Base-by-base conservation (phyloP, 176 grass and related monocot species). In the Musa beccarii region DNA sequence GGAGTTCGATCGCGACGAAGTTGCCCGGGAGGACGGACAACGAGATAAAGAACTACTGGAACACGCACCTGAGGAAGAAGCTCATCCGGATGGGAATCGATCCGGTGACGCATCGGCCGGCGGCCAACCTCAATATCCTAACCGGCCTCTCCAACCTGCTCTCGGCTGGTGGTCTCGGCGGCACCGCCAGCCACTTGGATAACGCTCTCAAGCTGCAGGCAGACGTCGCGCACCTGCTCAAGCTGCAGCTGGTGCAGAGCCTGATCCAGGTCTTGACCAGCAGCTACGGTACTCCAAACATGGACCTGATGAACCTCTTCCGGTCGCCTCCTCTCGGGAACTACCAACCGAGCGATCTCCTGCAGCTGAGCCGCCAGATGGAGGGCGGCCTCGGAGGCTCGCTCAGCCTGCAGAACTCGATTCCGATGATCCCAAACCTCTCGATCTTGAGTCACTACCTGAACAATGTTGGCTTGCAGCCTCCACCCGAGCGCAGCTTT, bases 41-140 rank as follows among this genome's bases (percentile, higher is more conserved):
- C 43, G 68, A 71, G 68, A 71, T 71, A 49, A 71, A 71, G 68
- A 71, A 71, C 68, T 71, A 71, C 68, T 71, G 68, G 68, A 71
- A 71, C 68, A 71, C 68, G 34, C 68, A 71, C 34, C 34, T 71
- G 68, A 71, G 49, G 68, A 71, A 71, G 68, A 71, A 71, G 68
- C 68, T 71, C 17, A 10, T 71, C 17, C 17, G n/a, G 2, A 71
- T n/a, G 28, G 68, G 68, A 2, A 71, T 71, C 68, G 68, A 71
- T 20, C 68, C 68, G 16, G 68, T 71, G 7, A 71, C 68, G 2
- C 68, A 71, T 16, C 14, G 68, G 34, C 68, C 68, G 34, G 11
- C 43, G 49, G 20, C 69, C 34, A 51, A 71, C 34, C 29, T 71
- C 69, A 16, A 20, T 43, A n/a, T 71, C 16, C 17, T 62, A 15